phyloP scores from a whole-genome alignment of 495 filamentous ascomycete genomes.

The Physcia stellaris region DNA sequence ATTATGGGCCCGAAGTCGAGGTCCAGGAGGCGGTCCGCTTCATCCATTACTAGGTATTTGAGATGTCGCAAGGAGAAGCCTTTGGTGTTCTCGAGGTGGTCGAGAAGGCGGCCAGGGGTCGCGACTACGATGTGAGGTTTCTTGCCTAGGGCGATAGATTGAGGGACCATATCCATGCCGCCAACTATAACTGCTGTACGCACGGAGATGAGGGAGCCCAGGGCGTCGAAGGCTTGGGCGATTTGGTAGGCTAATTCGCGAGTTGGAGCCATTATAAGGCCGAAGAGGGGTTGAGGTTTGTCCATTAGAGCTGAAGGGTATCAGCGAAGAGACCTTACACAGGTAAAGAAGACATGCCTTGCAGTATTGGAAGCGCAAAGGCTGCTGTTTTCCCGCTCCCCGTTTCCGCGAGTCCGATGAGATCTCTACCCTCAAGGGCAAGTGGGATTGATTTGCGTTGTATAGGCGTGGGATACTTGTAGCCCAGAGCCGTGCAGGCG shows the following conservation, averaged over 20 bases:
- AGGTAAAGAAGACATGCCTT: constrained; percentile 27
- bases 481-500: constrained; percentile 67
- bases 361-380: constrained; percentile 80
- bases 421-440: constrained; percentile 66
- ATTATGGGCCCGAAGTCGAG: constrained; percentile 88
- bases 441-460: constrained; percentile 66
- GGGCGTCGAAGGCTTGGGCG: constrained; percentile 64
- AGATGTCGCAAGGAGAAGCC: constrained; percentile 71
- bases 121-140: constrained; percentile 77
- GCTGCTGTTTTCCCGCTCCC: constrained; percentile 90
- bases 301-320: constrained; percentile 50
- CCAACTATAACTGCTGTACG: constrained; percentile 70
- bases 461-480: constrained; percentile 71
- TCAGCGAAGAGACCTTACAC: background rate
- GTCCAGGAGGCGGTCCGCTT: constrained; percentile 84
- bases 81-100: constrained; percentile 94
- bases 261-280: constrained; percentile 77
- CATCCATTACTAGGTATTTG: constrained; percentile 87
- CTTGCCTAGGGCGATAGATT: constrained; percentile 77
- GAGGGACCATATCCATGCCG: constrained; percentile 89
- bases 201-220: constrained; percentile 72
- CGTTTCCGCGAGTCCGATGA: constrained; percentile 90
- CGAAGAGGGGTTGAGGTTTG: constrained; percentile 62
- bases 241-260: constrained; percentile 89
- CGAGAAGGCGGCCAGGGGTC: constrained; percentile 78